phyloP scores from a whole-genome alignment of 192 early-diverging fungal genomes.

The Backusella australiensis region DNA sequence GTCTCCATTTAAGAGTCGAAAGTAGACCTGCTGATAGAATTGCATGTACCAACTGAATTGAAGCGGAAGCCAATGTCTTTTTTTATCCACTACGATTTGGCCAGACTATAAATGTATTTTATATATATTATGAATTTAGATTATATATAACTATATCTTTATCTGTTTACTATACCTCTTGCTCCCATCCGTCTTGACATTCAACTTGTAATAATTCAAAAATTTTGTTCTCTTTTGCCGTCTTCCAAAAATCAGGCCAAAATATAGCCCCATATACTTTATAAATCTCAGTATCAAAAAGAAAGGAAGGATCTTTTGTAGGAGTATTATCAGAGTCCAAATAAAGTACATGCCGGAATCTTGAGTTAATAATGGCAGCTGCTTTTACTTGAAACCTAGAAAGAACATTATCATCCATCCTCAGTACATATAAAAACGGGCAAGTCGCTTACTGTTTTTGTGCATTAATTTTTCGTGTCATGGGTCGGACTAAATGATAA shows the following conservation, averaged over 20 bases:
- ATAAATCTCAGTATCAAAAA: slow-evolving; percentile 40
- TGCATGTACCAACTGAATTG: slow-evolving; percentile 34
- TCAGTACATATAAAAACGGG: background rate
- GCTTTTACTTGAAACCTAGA: slow-evolving; percentile 41
- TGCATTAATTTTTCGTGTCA: background rate
- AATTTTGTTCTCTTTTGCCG: slow-evolving; percentile 34
- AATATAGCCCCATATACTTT: slow-evolving; percentile 38
- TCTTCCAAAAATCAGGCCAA: slow-evolving; percentile 52
- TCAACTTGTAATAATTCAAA: slow-evolving; percentile 28
- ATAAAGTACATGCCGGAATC: slow-evolving; percentile 42
- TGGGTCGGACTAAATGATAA: slow-evolving; percentile 19
- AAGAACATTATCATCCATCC: background rate
- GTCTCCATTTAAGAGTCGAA: slow-evolving; percentile 36
- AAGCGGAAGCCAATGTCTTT: slow-evolving; percentile 29
- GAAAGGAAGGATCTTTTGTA: slow-evolving; percentile 37
- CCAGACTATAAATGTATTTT: slow-evolving; percentile 25
- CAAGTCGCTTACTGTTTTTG: slow-evolving; percentile 16
- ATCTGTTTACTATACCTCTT: slow-evolving; percentile 23
- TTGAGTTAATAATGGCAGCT: slow-evolving; percentile 41
- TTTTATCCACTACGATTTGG: slow-evolving; percentile 34
- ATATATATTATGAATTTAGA: too few species aligned
- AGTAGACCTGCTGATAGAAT: slow-evolving; percentile 31
- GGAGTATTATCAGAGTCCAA: slow-evolving; percentile 49
- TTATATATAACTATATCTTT: background rate
- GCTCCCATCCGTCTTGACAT: slow-evolving; percentile 39